Evolutionary conservation across 2,329 filamentous ascomycete genomes (phyloP).

Genomic region (Venturia aucupariae): DNA sequence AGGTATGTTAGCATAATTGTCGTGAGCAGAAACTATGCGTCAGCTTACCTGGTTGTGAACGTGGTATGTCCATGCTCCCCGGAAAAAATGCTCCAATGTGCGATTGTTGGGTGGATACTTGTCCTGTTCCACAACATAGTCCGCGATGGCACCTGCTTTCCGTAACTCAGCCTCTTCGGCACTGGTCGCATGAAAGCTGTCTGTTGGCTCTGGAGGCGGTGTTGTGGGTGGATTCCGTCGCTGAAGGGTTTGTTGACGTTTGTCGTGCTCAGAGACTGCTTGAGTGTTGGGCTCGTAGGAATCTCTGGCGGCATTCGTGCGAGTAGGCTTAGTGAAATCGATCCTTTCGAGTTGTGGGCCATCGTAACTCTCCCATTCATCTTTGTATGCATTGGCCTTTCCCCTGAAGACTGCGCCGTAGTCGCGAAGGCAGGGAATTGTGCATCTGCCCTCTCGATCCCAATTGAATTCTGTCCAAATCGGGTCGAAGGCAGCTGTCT

Average conservation of each 20-base stretch:
- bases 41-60: slow-evolving; percentile 46
- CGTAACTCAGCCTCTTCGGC: slow-evolving; percentile 33
- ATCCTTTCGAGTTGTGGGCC: slow-evolving; percentile 33
- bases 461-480: slow-evolving; percentile 51
- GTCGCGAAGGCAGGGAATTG: slow-evolving; percentile 45
- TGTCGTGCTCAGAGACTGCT: slow-evolving; percentile 14
- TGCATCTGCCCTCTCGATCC: slow-evolving; percentile 43
- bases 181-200: slow-evolving; percentile 32
- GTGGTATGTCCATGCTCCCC: slow-evolving; percentile 48
- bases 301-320: not conserved
- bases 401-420: slow-evolving; percentile 46
- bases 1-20: not conserved
- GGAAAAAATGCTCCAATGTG: slow-evolving; percentile 47
- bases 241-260: not conserved
- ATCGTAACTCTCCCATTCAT: slow-evolving; percentile 46
- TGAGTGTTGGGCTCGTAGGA: not conserved
- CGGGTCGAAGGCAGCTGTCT: slow-evolving; percentile 47
- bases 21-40: not conserved
- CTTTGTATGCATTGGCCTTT: slow-evolving; percentile 34
- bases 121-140: slow-evolving; percentile 42
- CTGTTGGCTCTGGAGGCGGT: slow-evolving; percentile 16
- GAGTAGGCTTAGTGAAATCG: slow-evolving; percentile 19
- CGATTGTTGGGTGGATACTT: slow-evolving; percentile 48
- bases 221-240: slow-evolving; percentile 10
- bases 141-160: slow-evolving; percentile 31